Percentiles rank a stretch among this genome's conserved stretches.
Evolutionary conservation across 495 filamentous ascomycete species (phyloP).

Genomic region (Aspergillus asperescens): DNA sequence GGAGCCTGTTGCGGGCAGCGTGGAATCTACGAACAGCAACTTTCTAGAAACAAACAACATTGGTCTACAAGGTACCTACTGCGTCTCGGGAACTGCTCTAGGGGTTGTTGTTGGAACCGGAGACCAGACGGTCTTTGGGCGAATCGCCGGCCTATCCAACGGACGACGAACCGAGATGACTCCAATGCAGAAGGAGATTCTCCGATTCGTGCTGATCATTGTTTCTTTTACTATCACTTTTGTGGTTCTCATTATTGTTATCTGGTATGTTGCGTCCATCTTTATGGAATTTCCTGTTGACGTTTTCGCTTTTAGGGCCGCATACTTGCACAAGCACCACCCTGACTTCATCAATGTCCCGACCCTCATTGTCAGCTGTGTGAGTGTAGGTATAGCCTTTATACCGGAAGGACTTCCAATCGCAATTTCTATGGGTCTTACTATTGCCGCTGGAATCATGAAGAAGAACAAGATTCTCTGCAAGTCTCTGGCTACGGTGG

Average conservation of each 20-base stretch:
- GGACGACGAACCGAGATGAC: constrained; percentile 54
- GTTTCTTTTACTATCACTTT: constrained; percentile 46
- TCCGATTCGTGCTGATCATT: constrained; percentile 60
- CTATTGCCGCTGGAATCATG: constrained; percentile 58
- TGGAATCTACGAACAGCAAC: constrained; percentile 58
- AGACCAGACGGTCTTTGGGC: constrained; percentile 56
- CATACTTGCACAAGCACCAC: constrained; percentile 53
- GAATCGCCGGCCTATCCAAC: constrained; percentile 59
- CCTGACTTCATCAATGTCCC: constrained; percentile 61
- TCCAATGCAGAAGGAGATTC: constrained; percentile 57
- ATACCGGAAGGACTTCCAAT: constrained; percentile 66
- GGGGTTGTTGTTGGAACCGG: constrained; percentile 58
- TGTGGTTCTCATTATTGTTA: constrained; percentile 51
- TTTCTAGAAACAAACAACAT: constrained; percentile 70
- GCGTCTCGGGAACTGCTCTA: constrained; percentile 51
- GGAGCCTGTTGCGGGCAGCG: constrained; percentile 48
- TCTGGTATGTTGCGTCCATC: constrained; percentile 50
- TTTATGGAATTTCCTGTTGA: neutral
- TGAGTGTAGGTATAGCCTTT: constrained; percentile 62
- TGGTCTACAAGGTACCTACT: constrained; percentile 62
- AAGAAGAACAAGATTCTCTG: constrained; percentile 58
- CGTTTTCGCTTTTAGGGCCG: constrained; percentile 34
- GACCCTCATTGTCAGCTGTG: constrained; percentile 56
- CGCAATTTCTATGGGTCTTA: constrained; percentile 51
- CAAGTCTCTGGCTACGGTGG: constrained; percentile 63